A percentile compares a stretch with the other conserved stretches of the same genome.
These are phyloP conservation scores for Ophiocordyceps sinensis DNA, from an alignment of 2,329 filamentous ascomycete species.

Conservation along the genomic window DNA sequence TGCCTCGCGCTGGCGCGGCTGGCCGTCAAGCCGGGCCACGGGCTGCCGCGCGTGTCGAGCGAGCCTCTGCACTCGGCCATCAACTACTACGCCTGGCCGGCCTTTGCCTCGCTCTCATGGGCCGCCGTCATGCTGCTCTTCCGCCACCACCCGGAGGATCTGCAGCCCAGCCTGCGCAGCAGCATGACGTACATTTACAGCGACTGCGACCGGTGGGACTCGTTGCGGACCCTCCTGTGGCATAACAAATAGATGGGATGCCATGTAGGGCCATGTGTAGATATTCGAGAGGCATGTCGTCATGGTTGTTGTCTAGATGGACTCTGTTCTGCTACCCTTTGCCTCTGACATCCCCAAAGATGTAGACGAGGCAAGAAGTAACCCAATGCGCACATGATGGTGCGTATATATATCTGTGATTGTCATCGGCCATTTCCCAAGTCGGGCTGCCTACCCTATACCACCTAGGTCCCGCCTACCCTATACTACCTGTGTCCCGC, in stretches of 20 bases:
- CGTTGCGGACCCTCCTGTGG: conserved; percentile 68
- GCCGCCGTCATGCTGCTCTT: conserved; percentile 92
- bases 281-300: neutral
- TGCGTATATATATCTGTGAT: no score
- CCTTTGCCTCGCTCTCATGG: conserved; percentile 85
- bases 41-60: conserved; percentile 34
- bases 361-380: no score
- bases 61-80: conserved; percentile 35
- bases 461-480: no score
- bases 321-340: neutral
- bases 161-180: conserved; percentile 80
- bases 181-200: conserved; percentile 97
- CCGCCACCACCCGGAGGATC: conserved; percentile 75
- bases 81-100: conserved; percentile 70
- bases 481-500: no score
- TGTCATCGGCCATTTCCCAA: no score
- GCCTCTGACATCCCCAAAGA: no score
- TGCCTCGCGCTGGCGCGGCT: conserved; percentile 72
- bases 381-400: no score
- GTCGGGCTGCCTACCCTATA: neutral
- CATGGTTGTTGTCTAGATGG: neutral
- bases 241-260: conserved; percentile 51
- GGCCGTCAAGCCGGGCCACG: conserved; percentile 50
- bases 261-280: no score
- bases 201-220: conserved; percentile 82